Percentiles rank a stretch among this genome's conserved stretches.
Evolutionary conservation across 2,329 filamentous ascomycete genomes (phyloP).

Genomic region (Fusarium subtropicale): DNA sequence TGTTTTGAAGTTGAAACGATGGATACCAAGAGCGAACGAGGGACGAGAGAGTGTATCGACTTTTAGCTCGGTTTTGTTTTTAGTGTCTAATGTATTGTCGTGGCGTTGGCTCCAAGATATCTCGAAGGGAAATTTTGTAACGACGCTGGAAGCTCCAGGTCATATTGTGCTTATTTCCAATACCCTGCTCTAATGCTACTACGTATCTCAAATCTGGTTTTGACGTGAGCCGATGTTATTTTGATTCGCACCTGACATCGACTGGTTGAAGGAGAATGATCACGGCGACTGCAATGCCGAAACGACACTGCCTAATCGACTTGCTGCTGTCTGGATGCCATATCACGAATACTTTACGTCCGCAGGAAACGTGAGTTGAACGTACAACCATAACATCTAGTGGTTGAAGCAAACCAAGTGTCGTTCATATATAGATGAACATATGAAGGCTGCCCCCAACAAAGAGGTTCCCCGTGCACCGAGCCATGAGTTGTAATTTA

Average conservation of each 20-base stretch:
- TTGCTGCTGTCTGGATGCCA: background rate
- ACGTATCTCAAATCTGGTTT: slow-evolving; percentile 1
- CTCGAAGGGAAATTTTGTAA: slow-evolving; percentile 36
- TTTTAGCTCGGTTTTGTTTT: slow-evolving; percentile 31
- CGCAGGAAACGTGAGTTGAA: too few species aligned
- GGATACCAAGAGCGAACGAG: slow-evolving; percentile 41
- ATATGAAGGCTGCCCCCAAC: background rate
- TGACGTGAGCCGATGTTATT: slow-evolving; percentile 11
- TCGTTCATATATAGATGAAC: slow-evolving; percentile 16
- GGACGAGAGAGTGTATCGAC: slow-evolving; percentile 7
- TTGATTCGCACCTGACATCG: background rate
- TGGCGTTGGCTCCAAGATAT: slow-evolving; percentile 46
- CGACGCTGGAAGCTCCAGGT: slow-evolving; percentile 21
- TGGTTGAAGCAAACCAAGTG: background rate
- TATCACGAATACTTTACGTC: background rate
- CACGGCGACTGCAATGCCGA: too few species aligned
- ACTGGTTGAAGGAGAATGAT: background rate
- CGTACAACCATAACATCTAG: background rate
- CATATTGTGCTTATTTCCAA: slow-evolving; percentile 25
- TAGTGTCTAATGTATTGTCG: slow-evolving; percentile 43
- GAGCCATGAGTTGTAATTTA: slow-evolving; percentile 1
- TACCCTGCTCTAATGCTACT: slow-evolving; percentile 4
- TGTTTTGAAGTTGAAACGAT: slow-evolving; percentile 29
- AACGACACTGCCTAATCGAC: background rate
- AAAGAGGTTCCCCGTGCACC: background rate